Conservation (phyloP, 2,329 filamentous ascomycete species). For the Achaetomium macrosporum region DNA sequence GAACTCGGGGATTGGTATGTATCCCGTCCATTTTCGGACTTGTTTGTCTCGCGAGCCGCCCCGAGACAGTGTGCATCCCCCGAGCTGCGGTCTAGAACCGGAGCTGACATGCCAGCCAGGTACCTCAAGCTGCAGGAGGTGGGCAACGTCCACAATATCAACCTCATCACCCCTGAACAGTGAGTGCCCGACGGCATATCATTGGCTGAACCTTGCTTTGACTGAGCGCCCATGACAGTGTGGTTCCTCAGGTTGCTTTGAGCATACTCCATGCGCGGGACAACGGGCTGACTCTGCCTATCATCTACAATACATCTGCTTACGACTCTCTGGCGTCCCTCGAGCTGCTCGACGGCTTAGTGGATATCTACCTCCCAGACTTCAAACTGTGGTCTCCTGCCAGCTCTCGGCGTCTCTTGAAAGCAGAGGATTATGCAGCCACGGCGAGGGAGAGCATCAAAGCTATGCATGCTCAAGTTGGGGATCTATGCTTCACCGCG, state of each 20-base stretch:
- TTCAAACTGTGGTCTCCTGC: constrained; percentile 73
- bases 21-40: background rate
- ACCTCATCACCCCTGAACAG: constrained; percentile 80
- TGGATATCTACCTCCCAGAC: constrained; percentile 84
- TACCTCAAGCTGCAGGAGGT: constrained; percentile 75
- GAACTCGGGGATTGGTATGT: constrained; percentile 53
- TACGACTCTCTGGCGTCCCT: constrained; percentile 73
- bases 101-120: constrained; percentile 42
- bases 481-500: constrained; percentile 73
- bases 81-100: background rate
- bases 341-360: constrained; percentile 66
- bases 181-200: constrained; percentile 6
- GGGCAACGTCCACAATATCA: constrained; percentile 84
- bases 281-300: constrained; percentile 62
- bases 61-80: background rate
- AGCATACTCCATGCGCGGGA: constrained; percentile 69
- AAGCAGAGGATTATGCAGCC: constrained; percentile 68
- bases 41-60: background rate
- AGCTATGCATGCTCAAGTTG: constrained; percentile 75
- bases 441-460: constrained; percentile 71
- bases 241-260: constrained; percentile 75
- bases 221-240: constrained; percentile 28
- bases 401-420: constrained; percentile 66
- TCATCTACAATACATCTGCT: constrained; percentile 80
- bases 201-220: background rate